These are phyloP conservation scores for Odonthalia washingtoniensis DNA, from an alignment of 31 red algal species.

Conservation along the genomic window DNA sequence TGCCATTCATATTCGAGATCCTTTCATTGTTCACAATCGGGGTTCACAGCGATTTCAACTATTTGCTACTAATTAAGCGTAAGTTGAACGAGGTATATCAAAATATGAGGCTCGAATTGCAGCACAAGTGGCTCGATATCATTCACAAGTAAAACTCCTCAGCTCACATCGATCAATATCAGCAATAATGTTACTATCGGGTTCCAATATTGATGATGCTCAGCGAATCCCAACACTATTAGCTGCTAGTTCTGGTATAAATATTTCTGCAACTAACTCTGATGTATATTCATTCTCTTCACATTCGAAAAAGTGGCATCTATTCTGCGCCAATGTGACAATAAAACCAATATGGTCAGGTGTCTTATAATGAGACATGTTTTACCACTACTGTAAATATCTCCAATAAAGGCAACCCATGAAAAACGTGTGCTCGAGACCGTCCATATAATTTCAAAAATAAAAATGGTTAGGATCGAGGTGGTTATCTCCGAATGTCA, in stretches of 20 bases:
- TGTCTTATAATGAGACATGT: too few species aligned
- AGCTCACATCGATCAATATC: neutral
- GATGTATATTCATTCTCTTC: too few species aligned
- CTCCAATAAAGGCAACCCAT: too few species aligned
- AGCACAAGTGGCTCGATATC: neutral
- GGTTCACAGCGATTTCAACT: neutral
- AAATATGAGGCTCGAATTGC: neutral
- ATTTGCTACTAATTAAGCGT: neutral
- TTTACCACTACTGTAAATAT: too few species aligned
- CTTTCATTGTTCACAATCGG: neutral
- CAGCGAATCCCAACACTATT: neutral
- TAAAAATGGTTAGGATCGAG: too few species aligned
- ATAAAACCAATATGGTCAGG: too few species aligned
- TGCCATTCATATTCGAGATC: neutral
- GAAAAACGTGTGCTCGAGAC: too few species aligned
- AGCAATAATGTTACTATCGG: neutral
- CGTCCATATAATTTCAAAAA: too few species aligned
- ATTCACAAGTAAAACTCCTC: neutral
- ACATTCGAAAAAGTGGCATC: too few species aligned
- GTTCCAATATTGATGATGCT: neutral
- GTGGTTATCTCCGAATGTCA: too few species aligned
- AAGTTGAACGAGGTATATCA: neutral
- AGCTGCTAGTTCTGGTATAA: neutral
- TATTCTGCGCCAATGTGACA: too few species aligned
- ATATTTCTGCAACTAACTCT: neutral